phyloP scores from a whole-genome alignment of 2,329 filamentous ascomycete genomes.

The Scedosporium aurantiacum region DNA sequence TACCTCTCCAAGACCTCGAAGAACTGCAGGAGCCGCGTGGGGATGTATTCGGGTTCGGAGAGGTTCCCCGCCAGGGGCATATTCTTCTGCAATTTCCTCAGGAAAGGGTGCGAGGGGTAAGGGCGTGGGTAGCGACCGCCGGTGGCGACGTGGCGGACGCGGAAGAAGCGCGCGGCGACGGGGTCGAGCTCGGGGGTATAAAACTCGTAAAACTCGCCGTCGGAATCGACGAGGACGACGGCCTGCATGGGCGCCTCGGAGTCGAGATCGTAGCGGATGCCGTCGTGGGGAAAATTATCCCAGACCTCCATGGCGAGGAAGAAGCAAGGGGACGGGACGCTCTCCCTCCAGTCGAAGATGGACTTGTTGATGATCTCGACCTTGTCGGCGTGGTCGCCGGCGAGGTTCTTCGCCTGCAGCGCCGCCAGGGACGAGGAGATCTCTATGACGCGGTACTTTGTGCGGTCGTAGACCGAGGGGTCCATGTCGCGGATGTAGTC shows the following conservation, averaged over 20 bases:
- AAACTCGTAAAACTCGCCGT: slow-evolving; percentile 91
- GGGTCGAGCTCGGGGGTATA: slow-evolving; percentile 75
- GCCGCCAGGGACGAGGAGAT: slow-evolving; percentile 74
- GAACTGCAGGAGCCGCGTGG: slow-evolving; percentile 91
- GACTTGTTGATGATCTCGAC: slow-evolving; percentile 92
- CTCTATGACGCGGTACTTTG: slow-evolving; percentile 91
- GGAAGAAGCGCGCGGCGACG: slow-evolving; percentile 69
- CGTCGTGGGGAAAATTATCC: slow-evolving; percentile 95
- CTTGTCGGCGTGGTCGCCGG: slow-evolving; percentile 62
- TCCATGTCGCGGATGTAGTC: slow-evolving; percentile 89
- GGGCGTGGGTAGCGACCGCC: slow-evolving; percentile 53
- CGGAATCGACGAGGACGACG: slow-evolving; percentile 70
- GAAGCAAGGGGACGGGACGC: slow-evolving; percentile 88
- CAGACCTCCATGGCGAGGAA: slow-evolving; percentile 97
- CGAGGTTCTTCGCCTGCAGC: slow-evolving; percentile 63
- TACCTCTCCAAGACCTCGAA: slow-evolving; percentile 81
- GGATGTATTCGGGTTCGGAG: slow-evolving; percentile 81
- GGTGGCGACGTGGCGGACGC: slow-evolving; percentile 70
- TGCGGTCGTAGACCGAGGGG: slow-evolving; percentile 86
- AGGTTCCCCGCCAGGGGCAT: slow-evolving; percentile 67
- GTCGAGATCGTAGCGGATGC: slow-evolving; percentile 58
- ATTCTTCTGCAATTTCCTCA: slow-evolving; percentile 50
- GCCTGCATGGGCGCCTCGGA: slow-evolving; percentile 81
- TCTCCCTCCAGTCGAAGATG: slow-evolving; percentile 86
- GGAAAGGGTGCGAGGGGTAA: slow-evolving; percentile 38